Percentiles rank a stretch among this genome's conserved stretches.
Evolutionary conservation across 306 rosid genomes (phyloP).

Genomic region (Citrullus mucosospermus): DNA sequence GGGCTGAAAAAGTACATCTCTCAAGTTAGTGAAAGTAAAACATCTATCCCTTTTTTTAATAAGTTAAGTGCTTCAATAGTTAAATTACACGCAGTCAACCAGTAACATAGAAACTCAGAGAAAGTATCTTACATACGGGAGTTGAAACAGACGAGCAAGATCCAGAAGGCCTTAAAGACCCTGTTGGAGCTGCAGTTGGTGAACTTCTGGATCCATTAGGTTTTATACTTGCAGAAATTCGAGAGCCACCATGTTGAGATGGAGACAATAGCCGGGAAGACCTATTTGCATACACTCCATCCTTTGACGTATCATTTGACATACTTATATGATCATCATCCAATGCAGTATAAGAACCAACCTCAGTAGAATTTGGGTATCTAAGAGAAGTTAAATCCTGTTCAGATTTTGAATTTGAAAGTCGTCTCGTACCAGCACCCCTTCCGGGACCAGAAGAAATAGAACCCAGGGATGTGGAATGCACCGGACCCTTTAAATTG

Average conservation of each 20-base stretch:
- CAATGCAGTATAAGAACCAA: conserved; percentile 39
- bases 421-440: conserved; percentile 34
- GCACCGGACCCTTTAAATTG: conserved; percentile 56
- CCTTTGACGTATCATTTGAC: conserved; percentile 49
- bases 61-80: not conserved
- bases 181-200: conserved; percentile 27
- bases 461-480: conserved; percentile 54
- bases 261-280: conserved; percentile 65
- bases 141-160: conserved; percentile 49
- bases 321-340: conserved; percentile 68
- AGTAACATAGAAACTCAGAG: conserved; percentile 19
- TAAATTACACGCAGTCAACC: conserved; percentile 7
- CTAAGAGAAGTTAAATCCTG: conserved; percentile 83
- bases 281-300: conserved; percentile 43
- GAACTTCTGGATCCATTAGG: conserved; percentile 44
- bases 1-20: conserved; percentile 45
- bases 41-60: not conserved
- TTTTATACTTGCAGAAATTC: conserved; percentile 39
- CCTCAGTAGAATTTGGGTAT: conserved; percentile 58
- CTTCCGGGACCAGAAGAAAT: conserved; percentile 52
- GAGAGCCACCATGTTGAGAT: conserved; percentile 37
- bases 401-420: conserved; percentile 87
- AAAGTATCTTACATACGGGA: conserved; percentile 70
- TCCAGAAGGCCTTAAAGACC: conserved; percentile 48
- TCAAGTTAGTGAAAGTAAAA: conserved; percentile 18